Evolutionary conservation across 139 green algal genomes (phyloP).

Genomic region (Micractinium conductrix): DNA sequence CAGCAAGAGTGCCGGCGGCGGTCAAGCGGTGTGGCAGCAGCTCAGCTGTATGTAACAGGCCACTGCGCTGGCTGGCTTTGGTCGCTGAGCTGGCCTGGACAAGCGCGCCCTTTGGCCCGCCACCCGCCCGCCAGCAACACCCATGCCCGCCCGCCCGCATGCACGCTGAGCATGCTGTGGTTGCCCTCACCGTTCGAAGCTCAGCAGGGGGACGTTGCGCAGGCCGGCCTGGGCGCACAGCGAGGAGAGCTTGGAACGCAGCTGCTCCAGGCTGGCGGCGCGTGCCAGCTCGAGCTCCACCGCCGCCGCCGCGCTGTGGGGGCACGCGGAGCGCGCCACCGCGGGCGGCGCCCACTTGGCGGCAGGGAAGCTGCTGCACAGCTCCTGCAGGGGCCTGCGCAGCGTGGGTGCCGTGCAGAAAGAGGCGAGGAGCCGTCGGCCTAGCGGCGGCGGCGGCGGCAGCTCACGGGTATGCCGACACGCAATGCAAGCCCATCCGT

Average conservation of each 20-base stretch:
- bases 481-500: not conserved
- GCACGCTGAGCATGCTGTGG: not conserved
- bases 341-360: slow-evolving; percentile 7
- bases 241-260: not conserved
- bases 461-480: not conserved
- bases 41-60: no score
- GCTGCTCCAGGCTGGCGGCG: not conserved
- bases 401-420: not conserved
- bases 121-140: not conserved
- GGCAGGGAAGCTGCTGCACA: not conserved
- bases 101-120: not conserved
- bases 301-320: not conserved
- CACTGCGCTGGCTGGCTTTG: no score
- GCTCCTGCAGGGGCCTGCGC: not conserved
- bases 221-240: slow-evolving; percentile 3
- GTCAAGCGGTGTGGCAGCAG: no score
- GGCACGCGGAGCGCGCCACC: not conserved
- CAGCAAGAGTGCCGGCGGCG: no score
- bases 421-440: not conserved
- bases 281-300: slow-evolving; percentile 1
- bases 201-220: not conserved
- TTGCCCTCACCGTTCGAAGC: not conserved
- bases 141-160: not conserved
- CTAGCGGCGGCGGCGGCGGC: not conserved
- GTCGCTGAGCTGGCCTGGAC: no score